Percentiles rank a stretch among this genome's conserved stretches.
Evolutionary conservation across 2,329 filamentous ascomycete species (phyloP).

Genomic region (Fusarium pseudograminearum): DNA sequence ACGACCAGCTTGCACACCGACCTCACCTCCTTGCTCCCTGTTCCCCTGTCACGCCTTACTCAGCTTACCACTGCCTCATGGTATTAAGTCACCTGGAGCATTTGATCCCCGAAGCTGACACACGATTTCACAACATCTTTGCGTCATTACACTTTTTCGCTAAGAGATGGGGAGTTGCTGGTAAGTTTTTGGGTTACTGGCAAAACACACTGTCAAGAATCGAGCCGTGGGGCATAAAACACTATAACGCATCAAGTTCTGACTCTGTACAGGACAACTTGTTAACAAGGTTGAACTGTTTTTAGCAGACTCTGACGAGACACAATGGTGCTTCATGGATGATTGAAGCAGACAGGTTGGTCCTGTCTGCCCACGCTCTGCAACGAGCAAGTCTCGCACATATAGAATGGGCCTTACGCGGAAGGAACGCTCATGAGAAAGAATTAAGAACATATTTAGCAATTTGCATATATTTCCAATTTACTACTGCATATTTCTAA

Average conservation of each 20-base stretch:
- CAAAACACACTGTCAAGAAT: slow-evolving; percentile 13
- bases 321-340: slow-evolving; percentile 44
- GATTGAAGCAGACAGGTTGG: slow-evolving; percentile 24
- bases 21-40: slow-evolving; percentile 51
- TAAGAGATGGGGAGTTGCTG: slow-evolving; percentile 52
- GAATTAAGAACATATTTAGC: neutral
- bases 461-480: slow-evolving; percentile 4
- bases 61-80: slow-evolving; percentile 52
- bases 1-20: slow-evolving; percentile 50
- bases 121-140: slow-evolving; percentile 52
- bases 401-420: neutral
- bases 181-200: slow-evolving; percentile 38
- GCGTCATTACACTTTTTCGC: slow-evolving; percentile 52
- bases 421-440: neutral
- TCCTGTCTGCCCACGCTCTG: neutral
- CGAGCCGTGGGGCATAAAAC: slow-evolving; percentile 2
- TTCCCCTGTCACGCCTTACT: slow-evolving; percentile 52
- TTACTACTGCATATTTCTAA: neutral
- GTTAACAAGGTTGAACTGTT: slow-evolving; percentile 48
- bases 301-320: slow-evolving; percentile 44
- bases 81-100: slow-evolving; percentile 51
- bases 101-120: slow-evolving; percentile 50
- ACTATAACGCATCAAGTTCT: slow-evolving; percentile 12
- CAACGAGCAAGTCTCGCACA: neutral
- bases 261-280: slow-evolving; percentile 44